Percentiles rank a stretch among this genome's conserved stretches.
These are phyloP conservation scores for Paramyrothecium roridum DNA, from an alignment of 2,329 filamentous ascomycete species.

Conservation along the genomic window DNA sequence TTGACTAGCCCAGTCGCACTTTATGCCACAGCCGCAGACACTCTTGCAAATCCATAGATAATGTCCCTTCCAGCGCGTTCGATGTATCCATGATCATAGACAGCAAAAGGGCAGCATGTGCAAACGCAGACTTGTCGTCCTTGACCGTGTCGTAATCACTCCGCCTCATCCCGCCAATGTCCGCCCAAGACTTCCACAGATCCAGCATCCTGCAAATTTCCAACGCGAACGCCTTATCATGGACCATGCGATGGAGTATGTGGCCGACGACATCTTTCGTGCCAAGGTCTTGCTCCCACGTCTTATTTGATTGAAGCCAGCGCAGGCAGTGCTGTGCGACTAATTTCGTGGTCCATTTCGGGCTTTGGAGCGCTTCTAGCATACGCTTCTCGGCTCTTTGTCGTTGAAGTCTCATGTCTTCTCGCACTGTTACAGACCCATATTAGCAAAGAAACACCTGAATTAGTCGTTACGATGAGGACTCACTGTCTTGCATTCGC, in stretches of 20 bases:
- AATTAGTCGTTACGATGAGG: no score
- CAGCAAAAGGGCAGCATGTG: constrained; percentile 44
- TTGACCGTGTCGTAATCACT: constrained; percentile 38
- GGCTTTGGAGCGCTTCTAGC: constrained; percentile 50
- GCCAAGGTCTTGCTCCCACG: constrained; percentile 17
- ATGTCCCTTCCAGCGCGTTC: constrained; percentile 40
- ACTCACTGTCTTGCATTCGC: constrained; percentile 44
- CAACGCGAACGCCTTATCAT: constrained; percentile 40
- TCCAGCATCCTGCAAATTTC: constrained; percentile 43
- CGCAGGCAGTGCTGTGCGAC: constrained; percentile 40
- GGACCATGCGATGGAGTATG: constrained; percentile 50
- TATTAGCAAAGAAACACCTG: no score
- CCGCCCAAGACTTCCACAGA: constrained; percentile 51
- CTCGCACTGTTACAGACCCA: constrained; percentile 31
- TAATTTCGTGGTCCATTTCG: constrained; percentile 47
- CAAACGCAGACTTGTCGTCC: constrained; percentile 38
- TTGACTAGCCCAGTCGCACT: constrained; percentile 43
- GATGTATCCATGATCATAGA: constrained; percentile 44
- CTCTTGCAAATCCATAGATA: constrained; percentile 52
- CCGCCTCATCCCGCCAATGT: constrained; percentile 50
- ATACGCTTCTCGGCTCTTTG: constrained; percentile 43
- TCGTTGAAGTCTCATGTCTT: constrained; percentile 31
- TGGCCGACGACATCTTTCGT: constrained; percentile 41
- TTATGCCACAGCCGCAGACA: constrained; percentile 51
- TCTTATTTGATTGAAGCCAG: constrained; percentile 36